These are phyloP conservation scores for Vanrija pseudolonga DNA, from an alignment of 1,284 basidiomycete genomes.

Conservation along the genomic window DNA sequence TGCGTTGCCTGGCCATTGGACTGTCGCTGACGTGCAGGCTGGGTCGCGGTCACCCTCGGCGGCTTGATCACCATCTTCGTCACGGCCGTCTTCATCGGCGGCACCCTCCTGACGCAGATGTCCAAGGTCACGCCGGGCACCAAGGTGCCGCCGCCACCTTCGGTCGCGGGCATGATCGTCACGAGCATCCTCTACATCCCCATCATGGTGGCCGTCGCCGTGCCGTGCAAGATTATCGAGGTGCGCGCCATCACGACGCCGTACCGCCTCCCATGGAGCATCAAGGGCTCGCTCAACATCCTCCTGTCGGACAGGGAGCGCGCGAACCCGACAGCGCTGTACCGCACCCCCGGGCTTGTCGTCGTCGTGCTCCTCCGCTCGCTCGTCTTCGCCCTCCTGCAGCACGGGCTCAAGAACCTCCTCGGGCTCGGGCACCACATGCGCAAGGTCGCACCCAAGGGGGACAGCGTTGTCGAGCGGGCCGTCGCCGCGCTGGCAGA, in stretches of 20 bases:
- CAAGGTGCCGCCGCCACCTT: conserved; percentile 64
- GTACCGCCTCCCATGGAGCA: conserved; percentile 65
- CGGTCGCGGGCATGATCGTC: conserved; percentile 59
- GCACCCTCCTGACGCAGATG: conserved; percentile 53
- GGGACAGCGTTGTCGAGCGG: neutral
- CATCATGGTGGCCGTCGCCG: conserved; percentile 59
- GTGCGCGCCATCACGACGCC: conserved; percentile 82
- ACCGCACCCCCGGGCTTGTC: conserved; percentile 80
- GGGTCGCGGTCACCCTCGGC: neutral
- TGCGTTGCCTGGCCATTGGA: conserved; percentile 49
- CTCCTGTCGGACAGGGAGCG: conserved; percentile 79
- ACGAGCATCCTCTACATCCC: conserved; percentile 55
- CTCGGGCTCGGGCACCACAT: neutral
- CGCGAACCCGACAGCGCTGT: conserved; percentile 71
- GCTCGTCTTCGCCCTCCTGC: neutral
- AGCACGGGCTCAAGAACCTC: neutral
- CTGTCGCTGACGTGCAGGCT: neutral
- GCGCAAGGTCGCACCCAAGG: conserved; percentile 49
- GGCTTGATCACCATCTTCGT: conserved; percentile 35
- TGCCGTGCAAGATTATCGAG: conserved; percentile 72
- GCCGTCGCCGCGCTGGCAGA: neutral
- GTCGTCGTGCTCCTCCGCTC: conserved; percentile 62
- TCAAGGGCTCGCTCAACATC: conserved; percentile 63
- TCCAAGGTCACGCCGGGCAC: no score
- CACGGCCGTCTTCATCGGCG: conserved; percentile 39